A percentile compares a stretch with the other conserved stretches of the same genome.
Evolutionary conservation across 2,329 filamentous ascomycete species (phyloP).

Genomic region (Coniochaeta ligniaria): DNA sequence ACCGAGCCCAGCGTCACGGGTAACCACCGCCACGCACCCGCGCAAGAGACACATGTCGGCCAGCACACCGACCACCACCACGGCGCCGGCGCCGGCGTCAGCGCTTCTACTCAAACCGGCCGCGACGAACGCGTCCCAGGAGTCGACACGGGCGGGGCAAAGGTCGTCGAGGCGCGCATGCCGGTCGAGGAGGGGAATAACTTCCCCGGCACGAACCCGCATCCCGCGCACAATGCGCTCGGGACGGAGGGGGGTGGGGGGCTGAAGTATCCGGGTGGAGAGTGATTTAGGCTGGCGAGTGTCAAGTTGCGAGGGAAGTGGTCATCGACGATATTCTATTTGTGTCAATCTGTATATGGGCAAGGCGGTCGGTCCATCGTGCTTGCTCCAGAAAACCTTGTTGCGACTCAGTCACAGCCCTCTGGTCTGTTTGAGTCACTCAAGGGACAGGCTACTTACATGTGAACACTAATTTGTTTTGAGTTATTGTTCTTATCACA

Average conservation of each 20-base stretch:
- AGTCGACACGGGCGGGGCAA: not conserved
- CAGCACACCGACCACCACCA: not conserved
- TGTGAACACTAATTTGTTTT: too few species aligned
- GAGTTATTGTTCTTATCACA: too few species aligned
- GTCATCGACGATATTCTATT: too few species aligned
- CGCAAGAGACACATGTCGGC: not conserved
- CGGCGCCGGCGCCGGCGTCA: not conserved
- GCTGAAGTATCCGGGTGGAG: constrained; percentile 3
- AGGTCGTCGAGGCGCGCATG: not conserved
- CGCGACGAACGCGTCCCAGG: not conserved
- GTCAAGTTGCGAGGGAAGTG: too few species aligned
- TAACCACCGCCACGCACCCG: too few species aligned
- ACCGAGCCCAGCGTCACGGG: not conserved
- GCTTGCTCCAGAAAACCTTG: too few species aligned
- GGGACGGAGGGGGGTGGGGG: not conserved
- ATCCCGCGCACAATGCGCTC: constrained; percentile 8
- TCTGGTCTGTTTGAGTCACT: too few species aligned
- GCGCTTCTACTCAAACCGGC: not conserved
- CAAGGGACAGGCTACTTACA: too few species aligned
- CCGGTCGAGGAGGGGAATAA: constrained; percentile 10
- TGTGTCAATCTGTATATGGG: too few species aligned
- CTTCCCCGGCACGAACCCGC: constrained; percentile 12
- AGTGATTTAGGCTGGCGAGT: not conserved
- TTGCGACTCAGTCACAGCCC: too few species aligned
- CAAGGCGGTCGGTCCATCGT: too few species aligned